A percentile compares a stretch with the other conserved stretches of the same genome.
These are phyloP conservation scores for Gaeumannomyces tritici DNA, from an alignment of 2,329 filamentous ascomycete genomes.

Conservation along the genomic window DNA sequence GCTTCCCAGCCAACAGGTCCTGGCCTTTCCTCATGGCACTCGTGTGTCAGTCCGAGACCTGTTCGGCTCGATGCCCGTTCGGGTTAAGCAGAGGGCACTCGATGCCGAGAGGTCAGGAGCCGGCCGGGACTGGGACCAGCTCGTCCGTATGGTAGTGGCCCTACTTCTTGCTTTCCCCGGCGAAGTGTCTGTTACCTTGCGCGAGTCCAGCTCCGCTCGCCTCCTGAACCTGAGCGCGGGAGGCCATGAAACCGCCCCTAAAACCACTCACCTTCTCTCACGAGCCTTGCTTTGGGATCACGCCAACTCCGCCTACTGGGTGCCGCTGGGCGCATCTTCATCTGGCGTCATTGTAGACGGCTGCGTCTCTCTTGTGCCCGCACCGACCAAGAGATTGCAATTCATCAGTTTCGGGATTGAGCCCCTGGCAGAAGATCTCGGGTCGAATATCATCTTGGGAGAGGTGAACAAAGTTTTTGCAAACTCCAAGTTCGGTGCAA, in stretches of 20 bases:
- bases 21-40: slow-evolving; percentile 58
- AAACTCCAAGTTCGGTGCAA: slow-evolving; percentile 64
- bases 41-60: slow-evolving; percentile 67
- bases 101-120: slow-evolving; percentile 39
- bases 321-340: slow-evolving; percentile 58
- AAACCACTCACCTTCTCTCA: slow-evolving; percentile 42
- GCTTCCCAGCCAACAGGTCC: slow-evolving; percentile 44
- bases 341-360: slow-evolving; percentile 54
- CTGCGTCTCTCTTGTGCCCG: slow-evolving; percentile 60
- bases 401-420: slow-evolving; percentile 72
- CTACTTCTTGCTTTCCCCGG: slow-evolving; percentile 62
- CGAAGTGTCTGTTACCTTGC: slow-evolving; percentile 46
- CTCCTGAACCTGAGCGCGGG: neutral
- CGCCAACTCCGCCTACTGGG: slow-evolving; percentile 50
- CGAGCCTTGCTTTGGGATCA: slow-evolving; percentile 57
- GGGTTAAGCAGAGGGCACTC: slow-evolving; percentile 67
- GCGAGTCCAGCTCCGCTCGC: slow-evolving; percentile 28
- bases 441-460: slow-evolving; percentile 60
- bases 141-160: slow-evolving; percentile 50
- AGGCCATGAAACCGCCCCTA: neutral
- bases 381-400: slow-evolving; percentile 63
- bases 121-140: slow-evolving; percentile 53
- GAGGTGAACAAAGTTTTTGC: slow-evolving; percentile 70
- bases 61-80: slow-evolving; percentile 85
- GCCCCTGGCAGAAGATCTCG: slow-evolving; percentile 47